phyloP scores from a whole-genome alignment of 768 basidiomycete genomes.

The Leccinellum rugosiceps region DNA sequence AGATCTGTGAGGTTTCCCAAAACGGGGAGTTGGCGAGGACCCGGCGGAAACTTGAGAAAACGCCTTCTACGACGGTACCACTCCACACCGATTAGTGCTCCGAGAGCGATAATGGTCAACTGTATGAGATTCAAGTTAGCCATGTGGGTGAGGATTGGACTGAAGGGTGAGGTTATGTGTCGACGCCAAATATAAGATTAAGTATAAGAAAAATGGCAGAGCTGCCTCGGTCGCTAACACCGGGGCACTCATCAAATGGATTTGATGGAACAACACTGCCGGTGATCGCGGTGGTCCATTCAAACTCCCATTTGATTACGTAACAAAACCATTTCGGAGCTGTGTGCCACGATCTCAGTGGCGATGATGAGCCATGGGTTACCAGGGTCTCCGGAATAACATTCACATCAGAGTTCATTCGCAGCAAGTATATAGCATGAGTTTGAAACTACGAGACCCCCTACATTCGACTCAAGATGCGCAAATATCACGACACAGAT shows the following conservation, averaged over 20 bases:
- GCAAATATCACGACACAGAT: conserved; percentile 1
- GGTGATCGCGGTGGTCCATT: too few relatives aligned
- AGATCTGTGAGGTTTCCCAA: conserved; percentile 1
- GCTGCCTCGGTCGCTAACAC: too few relatives aligned
- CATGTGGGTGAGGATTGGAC: background rate
- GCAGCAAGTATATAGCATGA: background rate
- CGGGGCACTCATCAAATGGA: too few relatives aligned
- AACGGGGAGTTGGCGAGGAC: conserved; percentile 1
- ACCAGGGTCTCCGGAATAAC: background rate
- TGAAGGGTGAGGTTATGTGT: background rate
- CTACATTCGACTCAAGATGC: background rate
- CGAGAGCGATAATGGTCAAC: background rate
- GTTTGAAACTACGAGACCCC: background rate
- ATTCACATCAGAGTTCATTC: background rate
- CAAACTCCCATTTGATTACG: too few relatives aligned
- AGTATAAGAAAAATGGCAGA: background rate
- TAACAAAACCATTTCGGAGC: too few relatives aligned
- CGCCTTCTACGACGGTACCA: conserved; percentile 1
- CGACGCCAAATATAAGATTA: background rate
- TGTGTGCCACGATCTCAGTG: background rate
- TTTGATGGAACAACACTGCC: too few relatives aligned
- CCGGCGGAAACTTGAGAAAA: conserved; percentile 1
- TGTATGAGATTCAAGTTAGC: background rate
- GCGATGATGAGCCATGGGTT: background rate
- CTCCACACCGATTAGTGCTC: background rate